Conservation (phyloP, 352 stramenopile genomes). For the Phytopythium mirpurense region DNA sequence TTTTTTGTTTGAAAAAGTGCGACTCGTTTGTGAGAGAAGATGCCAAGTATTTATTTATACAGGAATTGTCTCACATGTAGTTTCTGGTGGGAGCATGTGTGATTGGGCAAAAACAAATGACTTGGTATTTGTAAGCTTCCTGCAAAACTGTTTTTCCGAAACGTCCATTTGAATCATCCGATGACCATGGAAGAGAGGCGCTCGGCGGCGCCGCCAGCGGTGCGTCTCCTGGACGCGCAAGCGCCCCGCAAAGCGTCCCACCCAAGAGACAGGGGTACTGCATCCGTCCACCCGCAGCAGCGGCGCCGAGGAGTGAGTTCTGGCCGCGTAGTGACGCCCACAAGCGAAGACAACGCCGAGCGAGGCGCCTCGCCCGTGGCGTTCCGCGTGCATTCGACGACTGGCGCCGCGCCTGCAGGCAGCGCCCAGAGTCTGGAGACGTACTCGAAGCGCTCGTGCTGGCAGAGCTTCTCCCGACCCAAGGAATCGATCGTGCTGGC, state of each 20-base stretch:
- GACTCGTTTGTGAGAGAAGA: too few species aligned
- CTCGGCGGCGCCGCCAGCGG: not conserved
- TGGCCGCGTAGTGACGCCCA: not conserved
- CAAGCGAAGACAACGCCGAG: not conserved
- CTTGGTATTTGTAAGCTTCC: not conserved
- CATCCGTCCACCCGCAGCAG: not conserved
- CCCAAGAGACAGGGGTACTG: not conserved
- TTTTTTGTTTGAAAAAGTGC: not conserved
- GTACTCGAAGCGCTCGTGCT: slow-evolving; percentile 51
- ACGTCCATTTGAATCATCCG: not conserved
- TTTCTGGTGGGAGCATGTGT: not conserved
- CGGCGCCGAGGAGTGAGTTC: not conserved
- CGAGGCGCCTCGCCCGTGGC: slow-evolving; percentile 13
- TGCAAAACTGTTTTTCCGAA: not conserved
- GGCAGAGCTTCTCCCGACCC: slow-evolving; percentile 51
- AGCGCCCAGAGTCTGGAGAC: slow-evolving; percentile 33
- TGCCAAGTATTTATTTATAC: too few species aligned
- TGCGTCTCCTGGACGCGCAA: not conserved
- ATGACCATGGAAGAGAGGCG: not conserved
- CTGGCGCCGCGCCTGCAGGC: slow-evolving; percentile 21
- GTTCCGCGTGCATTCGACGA: slow-evolving; percentile 39
- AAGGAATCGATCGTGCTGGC: slow-evolving; percentile 49
- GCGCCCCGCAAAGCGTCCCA: not conserved
- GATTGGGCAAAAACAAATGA: not conserved
- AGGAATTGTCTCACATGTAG: too few species aligned